These are phyloP conservation scores for Hygrophoropsis aurantiaca DNA, from an alignment of 768 basidiomycete genomes.

Conservation along the genomic window DNA sequence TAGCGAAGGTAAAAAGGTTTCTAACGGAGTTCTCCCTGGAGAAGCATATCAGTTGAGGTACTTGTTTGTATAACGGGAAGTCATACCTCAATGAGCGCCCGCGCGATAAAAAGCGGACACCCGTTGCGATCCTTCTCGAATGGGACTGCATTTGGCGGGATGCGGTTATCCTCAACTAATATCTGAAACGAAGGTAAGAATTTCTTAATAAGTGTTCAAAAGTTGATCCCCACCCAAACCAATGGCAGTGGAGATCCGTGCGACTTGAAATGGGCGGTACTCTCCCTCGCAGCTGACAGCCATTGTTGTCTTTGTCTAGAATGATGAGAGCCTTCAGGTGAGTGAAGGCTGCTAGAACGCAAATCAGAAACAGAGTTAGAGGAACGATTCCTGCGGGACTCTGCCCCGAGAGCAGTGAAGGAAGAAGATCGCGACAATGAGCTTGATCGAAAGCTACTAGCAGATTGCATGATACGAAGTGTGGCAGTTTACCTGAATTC, in stretches of 20 bases:
- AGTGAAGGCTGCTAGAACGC: no score
- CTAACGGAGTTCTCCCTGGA: conserved; percentile 28
- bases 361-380: no score
- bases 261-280: not conserved
- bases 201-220: no score
- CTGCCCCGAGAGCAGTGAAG: no score
- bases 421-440: no score
- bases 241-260: not conserved
- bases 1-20: not conserved
- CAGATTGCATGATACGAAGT: no score
- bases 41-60: not conserved
- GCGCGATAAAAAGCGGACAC: conserved; percentile 25
- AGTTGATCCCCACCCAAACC: not conserved
- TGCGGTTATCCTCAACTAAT: conserved; percentile 27
- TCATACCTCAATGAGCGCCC: conserved; percentile 25
- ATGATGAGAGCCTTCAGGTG: not conserved
- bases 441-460: no score
- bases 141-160: conserved; percentile 34
- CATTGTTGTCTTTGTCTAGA: not conserved
- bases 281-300: not conserved
- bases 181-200: no score
- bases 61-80: not conserved
- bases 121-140: conserved; percentile 32
- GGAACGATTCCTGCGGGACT: no score
- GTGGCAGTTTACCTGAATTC: no score